phyloP scores from a whole-genome alignment of 371 early-diverging fungal species.

The Mortierella sp. region DNA sequence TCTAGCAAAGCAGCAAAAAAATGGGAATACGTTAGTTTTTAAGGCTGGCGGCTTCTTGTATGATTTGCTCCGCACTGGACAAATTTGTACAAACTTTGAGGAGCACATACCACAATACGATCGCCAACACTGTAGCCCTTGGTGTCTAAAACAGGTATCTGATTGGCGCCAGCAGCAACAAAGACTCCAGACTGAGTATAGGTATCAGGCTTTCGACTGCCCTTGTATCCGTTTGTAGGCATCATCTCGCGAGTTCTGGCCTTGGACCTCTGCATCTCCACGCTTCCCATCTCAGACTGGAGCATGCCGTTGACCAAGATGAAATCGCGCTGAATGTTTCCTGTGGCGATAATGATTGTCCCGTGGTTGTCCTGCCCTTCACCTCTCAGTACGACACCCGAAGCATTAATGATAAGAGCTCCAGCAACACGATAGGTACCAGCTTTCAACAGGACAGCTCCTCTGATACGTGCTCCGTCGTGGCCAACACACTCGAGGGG shows the following conservation, averaged over 20 bases:
- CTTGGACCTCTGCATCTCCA: conserved; percentile 38
- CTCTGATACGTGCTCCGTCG: conserved; percentile 48
- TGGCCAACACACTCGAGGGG: conserved; percentile 30
- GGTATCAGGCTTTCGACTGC: conserved; percentile 37
- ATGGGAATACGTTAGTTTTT: not conserved
- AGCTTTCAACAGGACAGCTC: conserved; percentile 47
- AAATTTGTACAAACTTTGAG: not conserved
- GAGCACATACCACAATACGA: conserved; percentile 39
- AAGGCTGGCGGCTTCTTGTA: not conserved
- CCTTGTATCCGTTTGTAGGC: conserved; percentile 52
- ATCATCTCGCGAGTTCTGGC: conserved; percentile 49
- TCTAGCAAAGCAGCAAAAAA: conserved; percentile 8
- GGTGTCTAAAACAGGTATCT: conserved; percentile 40
- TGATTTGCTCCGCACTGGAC: not conserved
- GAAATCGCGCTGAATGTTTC: conserved; percentile 47
- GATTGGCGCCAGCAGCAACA: conserved; percentile 36
- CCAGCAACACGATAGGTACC: conserved; percentile 51
- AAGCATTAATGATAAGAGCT: conserved; percentile 45
- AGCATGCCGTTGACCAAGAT: conserved; percentile 54
- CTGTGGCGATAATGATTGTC: conserved; percentile 47
- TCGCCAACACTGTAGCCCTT: conserved; percentile 49
- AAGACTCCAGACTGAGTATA: conserved; percentile 25
- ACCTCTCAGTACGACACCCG: conserved; percentile 48
- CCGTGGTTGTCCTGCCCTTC: conserved; percentile 50
- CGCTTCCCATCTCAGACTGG: conserved; percentile 42